Conservation (phyloP, 2,329 filamentous ascomycete genomes). For the Phaeosphaeriaceae sp. region DNA sequence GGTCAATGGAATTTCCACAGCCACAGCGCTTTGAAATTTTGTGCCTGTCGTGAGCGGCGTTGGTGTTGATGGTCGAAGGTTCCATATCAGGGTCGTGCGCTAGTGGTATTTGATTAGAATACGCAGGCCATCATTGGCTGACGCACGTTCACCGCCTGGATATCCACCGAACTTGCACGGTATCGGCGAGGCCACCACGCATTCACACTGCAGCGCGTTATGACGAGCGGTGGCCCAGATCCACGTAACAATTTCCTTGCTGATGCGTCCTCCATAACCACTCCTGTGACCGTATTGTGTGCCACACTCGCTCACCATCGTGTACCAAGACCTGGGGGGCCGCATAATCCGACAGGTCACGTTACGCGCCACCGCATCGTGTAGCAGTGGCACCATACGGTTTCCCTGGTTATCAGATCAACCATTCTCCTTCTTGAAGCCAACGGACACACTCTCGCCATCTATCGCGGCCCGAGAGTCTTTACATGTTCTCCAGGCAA, state of each 20-base stretch:
- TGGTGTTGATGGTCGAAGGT: slow-evolving; percentile 8
- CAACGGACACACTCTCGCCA: not conserved
- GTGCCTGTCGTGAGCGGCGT: not conserved
- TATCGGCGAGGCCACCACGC: slow-evolving; percentile 25
- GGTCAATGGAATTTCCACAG: not conserved
- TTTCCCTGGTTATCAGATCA: slow-evolving; percentile 16
- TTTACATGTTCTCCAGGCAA: slow-evolving; percentile 15
- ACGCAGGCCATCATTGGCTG: slow-evolving; percentile 26
- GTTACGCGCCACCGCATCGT: slow-evolving; percentile 26
- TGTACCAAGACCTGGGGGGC: slow-evolving; percentile 24
- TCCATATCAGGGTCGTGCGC: slow-evolving; percentile 16
- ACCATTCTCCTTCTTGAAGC: slow-evolving; percentile 8
- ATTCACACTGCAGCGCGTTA: slow-evolving; percentile 20
- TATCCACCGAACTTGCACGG: slow-evolving; percentile 13
- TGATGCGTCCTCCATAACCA: slow-evolving; percentile 23
- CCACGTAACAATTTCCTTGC: slow-evolving; percentile 24
- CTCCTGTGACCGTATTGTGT: slow-evolving; percentile 10
- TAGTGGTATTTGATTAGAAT: slow-evolving; percentile 31
- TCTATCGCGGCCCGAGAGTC: slow-evolving; percentile 6
- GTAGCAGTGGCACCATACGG: not conserved
- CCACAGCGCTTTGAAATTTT: not conserved
- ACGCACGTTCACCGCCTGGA: slow-evolving; percentile 25
- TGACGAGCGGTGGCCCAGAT: slow-evolving; percentile 25
- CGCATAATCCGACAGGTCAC: slow-evolving; percentile 33
- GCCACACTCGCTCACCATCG: slow-evolving; percentile 20